Percentiles rank a stretch among this genome's conserved stretches.
These are phyloP conservation scores for Quercus aquifolioides DNA, from an alignment of 306 rosid genomes.

Conservation along the genomic window DNA sequence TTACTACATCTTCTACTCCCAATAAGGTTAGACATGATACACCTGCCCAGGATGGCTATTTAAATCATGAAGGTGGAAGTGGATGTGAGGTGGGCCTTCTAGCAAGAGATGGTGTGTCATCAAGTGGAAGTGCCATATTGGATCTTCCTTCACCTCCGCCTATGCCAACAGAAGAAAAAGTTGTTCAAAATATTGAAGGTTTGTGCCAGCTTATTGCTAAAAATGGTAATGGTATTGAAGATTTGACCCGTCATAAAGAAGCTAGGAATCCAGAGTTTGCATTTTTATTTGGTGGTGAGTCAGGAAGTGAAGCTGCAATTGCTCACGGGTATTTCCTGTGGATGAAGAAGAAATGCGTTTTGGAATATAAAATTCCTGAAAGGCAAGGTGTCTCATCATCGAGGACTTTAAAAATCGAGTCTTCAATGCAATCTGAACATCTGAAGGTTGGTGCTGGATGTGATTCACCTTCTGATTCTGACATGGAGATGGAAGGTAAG, in stretches of 20 bases:
- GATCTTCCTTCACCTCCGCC: conserved; percentile 46
- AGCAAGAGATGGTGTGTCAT: conserved; percentile 16
- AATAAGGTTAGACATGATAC: conserved; percentile 22
- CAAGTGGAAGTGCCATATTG: conserved; percentile 16
- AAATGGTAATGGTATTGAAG: conserved; percentile 47
- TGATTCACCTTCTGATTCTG: conserved; percentile 62
- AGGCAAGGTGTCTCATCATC: conserved; percentile 18
- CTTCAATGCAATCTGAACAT: conserved; percentile 23
- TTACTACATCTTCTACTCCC: conserved; percentile 30
- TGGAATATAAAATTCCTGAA: conserved; percentile 35
- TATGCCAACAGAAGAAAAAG: conserved; percentile 42
- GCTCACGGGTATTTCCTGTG: conserved; percentile 48
- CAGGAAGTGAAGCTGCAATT: conserved; percentile 52
- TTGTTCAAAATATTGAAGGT: conserved; percentile 41
- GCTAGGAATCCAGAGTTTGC: conserved; percentile 45
- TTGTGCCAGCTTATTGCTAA: conserved; percentile 50
- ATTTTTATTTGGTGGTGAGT: conserved; percentile 58
- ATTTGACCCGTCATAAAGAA: conserved; percentile 36
- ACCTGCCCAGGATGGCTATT: conserved; percentile 14
- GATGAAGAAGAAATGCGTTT: conserved; percentile 49
- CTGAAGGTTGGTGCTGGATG: conserved; percentile 30
- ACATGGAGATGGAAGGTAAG: conserved; percentile 99
- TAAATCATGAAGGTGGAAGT: conserved; percentile 33
- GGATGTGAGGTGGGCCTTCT: conserved; percentile 26
- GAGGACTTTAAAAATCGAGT: conserved; percentile 12